A percentile compares a stretch with the other conserved stretches of the same genome.
phyloP scores from a whole-genome alignment of 2,329 filamentous ascomycete species.

The Diaporthe sp. region DNA sequence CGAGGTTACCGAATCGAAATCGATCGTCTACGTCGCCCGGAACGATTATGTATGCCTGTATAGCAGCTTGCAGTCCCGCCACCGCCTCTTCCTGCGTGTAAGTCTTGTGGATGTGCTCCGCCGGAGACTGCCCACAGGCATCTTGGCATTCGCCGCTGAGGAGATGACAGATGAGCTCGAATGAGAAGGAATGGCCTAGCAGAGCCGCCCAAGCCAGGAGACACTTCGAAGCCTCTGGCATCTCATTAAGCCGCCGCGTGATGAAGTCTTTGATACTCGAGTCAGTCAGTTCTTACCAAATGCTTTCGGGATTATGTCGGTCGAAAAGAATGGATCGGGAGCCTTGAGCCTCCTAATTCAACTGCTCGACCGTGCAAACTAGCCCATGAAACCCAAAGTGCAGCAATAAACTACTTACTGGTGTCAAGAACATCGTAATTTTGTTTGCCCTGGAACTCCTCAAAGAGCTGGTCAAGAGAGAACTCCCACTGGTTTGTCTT shows the following conservation, averaged over 20 bases:
- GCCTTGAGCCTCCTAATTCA: not conserved
- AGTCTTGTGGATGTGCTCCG: constrained; percentile 54
- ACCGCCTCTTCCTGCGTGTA: constrained; percentile 78
- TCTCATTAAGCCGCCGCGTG: constrained; percentile 79
- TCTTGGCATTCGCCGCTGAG: constrained; percentile 80
- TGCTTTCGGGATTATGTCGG: not conserved
- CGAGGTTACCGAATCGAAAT: constrained; percentile 73
- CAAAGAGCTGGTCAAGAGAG: constrained; percentile 87
- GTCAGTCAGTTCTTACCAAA: not conserved
- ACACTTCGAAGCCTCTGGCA: constrained; percentile 79
- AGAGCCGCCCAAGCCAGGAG: constrained; percentile 90
- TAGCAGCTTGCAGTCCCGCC: constrained; percentile 82
- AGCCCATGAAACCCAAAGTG: not conserved
- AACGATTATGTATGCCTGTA: constrained; percentile 85
- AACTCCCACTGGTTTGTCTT: constrained; percentile 85
- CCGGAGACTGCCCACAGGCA: constrained; percentile 47
- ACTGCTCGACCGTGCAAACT: not conserved
- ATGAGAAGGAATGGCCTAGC: constrained; percentile 86
- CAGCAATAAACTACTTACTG: constrained; percentile 46
- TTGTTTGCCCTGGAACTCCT: constrained; percentile 83
- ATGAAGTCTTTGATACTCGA: constrained; percentile 71
- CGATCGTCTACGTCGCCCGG: constrained; percentile 86
- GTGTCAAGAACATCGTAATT: constrained; percentile 85
- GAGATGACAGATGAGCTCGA: constrained; percentile 81
- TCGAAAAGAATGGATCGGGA: too few species aligned